A percentile compares a stretch with the other conserved stretches of the same genome.
These are phyloP conservation scores for Dentipellis fragilis DNA, from an alignment of 768 basidiomycete genomes.

Conservation along the genomic window DNA sequence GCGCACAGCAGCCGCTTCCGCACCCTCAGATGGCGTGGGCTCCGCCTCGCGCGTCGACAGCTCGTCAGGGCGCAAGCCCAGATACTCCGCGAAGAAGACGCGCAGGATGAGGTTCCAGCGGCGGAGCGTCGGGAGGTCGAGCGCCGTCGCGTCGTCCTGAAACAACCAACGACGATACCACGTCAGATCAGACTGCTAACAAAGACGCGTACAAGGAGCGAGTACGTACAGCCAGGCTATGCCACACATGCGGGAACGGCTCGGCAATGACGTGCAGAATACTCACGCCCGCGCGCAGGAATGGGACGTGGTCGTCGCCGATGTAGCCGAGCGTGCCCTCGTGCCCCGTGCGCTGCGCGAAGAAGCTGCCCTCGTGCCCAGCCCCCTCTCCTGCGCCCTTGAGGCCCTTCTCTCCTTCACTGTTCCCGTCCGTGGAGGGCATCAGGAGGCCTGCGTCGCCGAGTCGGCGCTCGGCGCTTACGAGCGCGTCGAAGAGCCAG, in stretches of 20 bases:
- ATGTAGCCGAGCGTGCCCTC: constrained; percentile 46
- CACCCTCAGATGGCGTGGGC: background rate
- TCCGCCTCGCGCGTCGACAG: background rate
- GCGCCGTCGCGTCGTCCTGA: constrained; percentile 82
- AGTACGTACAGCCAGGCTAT: constrained; percentile 53
- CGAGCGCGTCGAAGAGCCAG: constrained; percentile 83
- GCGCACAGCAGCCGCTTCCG: background rate
- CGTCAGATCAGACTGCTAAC: background rate
- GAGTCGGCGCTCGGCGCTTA: constrained; percentile 61
- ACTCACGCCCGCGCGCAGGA: constrained; percentile 72
- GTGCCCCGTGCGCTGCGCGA: constrained; percentile 36
- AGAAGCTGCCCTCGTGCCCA: constrained; percentile 47
- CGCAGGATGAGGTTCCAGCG: constrained; percentile 86
- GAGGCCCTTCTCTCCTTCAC: too few relatives aligned
- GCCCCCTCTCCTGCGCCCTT: constrained; percentile 22
- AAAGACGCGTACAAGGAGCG: background rate
- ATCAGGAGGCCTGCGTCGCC: constrained; percentile 47
- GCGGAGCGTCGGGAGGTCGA: constrained; percentile 78
- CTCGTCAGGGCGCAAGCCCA: constrained; percentile 49
- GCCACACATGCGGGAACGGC: constrained; percentile 90
- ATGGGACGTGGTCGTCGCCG: constrained; percentile 92
- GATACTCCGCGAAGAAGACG: constrained; percentile 85
- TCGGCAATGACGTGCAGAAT: constrained; percentile 83
- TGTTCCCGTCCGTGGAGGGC: too few relatives aligned
- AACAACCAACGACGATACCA: too few relatives aligned